phyloP scores from a whole-genome alignment of 2,329 filamentous ascomycete species.

The Alternaria sp. region DNA sequence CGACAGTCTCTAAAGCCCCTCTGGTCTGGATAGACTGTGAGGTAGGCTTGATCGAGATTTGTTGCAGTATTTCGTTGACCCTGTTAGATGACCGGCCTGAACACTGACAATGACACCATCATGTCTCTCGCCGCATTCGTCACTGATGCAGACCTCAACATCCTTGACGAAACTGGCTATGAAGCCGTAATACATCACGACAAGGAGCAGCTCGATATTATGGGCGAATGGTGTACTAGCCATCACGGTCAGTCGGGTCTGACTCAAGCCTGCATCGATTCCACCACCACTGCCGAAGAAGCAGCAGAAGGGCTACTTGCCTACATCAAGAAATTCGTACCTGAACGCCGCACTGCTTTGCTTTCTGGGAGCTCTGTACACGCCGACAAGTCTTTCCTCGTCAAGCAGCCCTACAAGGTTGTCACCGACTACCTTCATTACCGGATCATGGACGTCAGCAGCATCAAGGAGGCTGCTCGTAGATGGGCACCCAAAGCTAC shows the following conservation, averaged over 20 bases:
- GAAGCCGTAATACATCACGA: slow-evolving; percentile 79
- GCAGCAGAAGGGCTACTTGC: slow-evolving; percentile 75
- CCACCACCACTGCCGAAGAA: slow-evolving; percentile 71
- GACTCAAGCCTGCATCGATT: slow-evolving; percentile 75
- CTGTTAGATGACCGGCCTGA: slow-evolving; percentile 84
- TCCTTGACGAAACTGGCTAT: slow-evolving; percentile 79
- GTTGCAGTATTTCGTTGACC: slow-evolving; percentile 15
- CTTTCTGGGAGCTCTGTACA: slow-evolving; percentile 94
- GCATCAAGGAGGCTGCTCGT: slow-evolving; percentile 86
- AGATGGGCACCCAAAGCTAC: slow-evolving; percentile 76
- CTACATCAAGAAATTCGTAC: slow-evolving; percentile 78
- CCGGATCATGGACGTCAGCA: slow-evolving; percentile 88
- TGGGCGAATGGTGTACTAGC: slow-evolving; percentile 87
- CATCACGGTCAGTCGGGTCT: slow-evolving; percentile 85
- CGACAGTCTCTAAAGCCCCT: slow-evolving; percentile 66
- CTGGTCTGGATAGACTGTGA: slow-evolving; percentile 89
- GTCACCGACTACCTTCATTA: slow-evolving; percentile 84
- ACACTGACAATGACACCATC: slow-evolving; percentile 80
- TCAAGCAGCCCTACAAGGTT: slow-evolving; percentile 72
- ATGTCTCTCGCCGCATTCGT: slow-evolving; percentile 92
- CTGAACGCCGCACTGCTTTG: slow-evolving; percentile 69
- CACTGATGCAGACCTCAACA: slow-evolving; percentile 77
- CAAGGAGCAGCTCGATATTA: slow-evolving; percentile 71
- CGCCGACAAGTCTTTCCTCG: slow-evolving; percentile 82
- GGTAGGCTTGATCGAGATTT: slow-evolving; percentile 45